Evolutionary conservation across 2,329 filamentous ascomycete genomes (phyloP).

Genomic region (Ophiocordyceps camponoti-leonardi): DNA sequence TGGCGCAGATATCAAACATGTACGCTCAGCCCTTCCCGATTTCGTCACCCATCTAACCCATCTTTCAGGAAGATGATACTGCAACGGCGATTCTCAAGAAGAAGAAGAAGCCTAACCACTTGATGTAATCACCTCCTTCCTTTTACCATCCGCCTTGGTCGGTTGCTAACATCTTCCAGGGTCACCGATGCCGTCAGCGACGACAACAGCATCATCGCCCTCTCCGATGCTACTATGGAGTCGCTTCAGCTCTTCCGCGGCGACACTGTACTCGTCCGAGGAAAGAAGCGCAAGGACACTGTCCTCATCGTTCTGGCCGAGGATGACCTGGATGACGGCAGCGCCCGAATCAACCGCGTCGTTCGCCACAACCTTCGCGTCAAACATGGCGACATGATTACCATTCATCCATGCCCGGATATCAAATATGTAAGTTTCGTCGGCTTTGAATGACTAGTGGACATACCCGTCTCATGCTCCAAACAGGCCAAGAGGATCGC

Average conservation of each 20-base stretch:
- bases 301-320: constrained; percentile 94
- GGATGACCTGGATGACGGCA: constrained; percentile 95
- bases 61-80: constrained; percentile 62
- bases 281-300: constrained; percentile 99
- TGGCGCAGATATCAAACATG: constrained; percentile 71
- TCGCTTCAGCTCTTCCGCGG: constrained; percentile 94
- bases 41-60: constrained; percentile 10
- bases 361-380: constrained; percentile 96
- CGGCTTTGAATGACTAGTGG: not conserved
- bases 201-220: constrained; percentile 98
- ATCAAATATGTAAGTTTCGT: constrained; percentile 90
- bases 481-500: constrained; percentile 90
- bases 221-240: constrained; percentile 99
- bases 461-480: constrained; percentile 2
- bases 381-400: constrained; percentile 96
- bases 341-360: constrained; percentile 92
- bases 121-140: constrained; percentile 51
- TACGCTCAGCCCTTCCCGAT: constrained; percentile 26
- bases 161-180: constrained; percentile 28
- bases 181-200: constrained; percentile 97
- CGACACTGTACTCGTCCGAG: constrained; percentile 93
- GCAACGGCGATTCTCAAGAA: constrained; percentile 97
- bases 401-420: constrained; percentile 91
- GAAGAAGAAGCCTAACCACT: constrained; percentile 99
- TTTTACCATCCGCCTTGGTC: too few species aligned